Base-by-base conservation (phyloP, 768 basidiomycete genomes). In the Candolleomyces eurysporus region DNA sequence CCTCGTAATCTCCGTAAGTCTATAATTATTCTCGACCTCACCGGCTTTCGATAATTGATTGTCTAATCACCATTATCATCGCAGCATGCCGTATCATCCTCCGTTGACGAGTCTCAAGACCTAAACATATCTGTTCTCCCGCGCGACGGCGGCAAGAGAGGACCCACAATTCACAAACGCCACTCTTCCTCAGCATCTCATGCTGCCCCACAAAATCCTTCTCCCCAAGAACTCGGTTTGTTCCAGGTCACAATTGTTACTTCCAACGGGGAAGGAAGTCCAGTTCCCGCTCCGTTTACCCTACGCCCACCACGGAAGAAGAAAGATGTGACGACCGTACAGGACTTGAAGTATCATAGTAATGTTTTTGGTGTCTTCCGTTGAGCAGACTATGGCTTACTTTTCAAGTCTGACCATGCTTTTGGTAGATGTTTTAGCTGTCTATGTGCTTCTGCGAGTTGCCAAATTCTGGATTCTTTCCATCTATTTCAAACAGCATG, bases 1-100 rank as follows among this genome's bases (percentile, higher is more conserved):
- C 45, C n/a, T 61, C 6, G 7, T 6, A 22, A 49, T 61, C n/a
- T 45, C 40, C 22, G 60, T 61, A 39, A 19, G 53, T 61, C 9
- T 22, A 54, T 31, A 2, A 16, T 31, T 30, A 2, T 16, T 13
- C 5, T 21, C 11, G 6, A 19, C 5, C 2, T 19, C n/a, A 13
- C 39, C 42, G 16, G 10, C 19, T 19, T 4, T 8, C 21, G 14
- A 16, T 2, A 54, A 11, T 2, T 54, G 31, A 26, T 26, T 26
- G 26, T 26, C 26, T 4, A 26, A 26, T 26, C 26, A 26, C 26
- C 55, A 2, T 2, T 16, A 9, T 57, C 6, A 19, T n/a, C 7
- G 32, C 21, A 54, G 31, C 32, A 54, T 17, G 11, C 16, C 3
- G 17, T 36, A 8, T 57, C 55, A 57, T 16, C 42, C 42, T 43